phyloP scores from a whole-genome alignment of 495 filamentous ascomycete genomes.

The Barbatosphaeria neglecta region DNA sequence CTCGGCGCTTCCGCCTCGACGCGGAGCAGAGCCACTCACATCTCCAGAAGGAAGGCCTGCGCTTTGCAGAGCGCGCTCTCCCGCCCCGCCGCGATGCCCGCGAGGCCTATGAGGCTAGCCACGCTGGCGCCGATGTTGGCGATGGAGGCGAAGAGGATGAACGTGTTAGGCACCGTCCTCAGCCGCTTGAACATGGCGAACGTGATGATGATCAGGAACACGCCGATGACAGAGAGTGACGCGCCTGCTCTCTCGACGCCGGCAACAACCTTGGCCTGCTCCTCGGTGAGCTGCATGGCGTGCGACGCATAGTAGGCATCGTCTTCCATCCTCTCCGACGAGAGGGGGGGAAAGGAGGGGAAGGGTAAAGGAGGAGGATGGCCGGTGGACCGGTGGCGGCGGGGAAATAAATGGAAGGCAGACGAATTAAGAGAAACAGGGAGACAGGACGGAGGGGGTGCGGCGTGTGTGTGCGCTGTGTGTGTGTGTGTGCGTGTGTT shows the following conservation, averaged over 20 bases:
- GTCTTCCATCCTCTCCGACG: neutral
- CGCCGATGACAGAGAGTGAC: constrained; percentile 54
- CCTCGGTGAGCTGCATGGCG: neutral
- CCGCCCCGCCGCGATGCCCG: constrained; percentile 39
- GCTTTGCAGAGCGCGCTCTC: constrained; percentile 52
- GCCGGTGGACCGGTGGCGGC: neutral
- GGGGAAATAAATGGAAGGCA: neutral
- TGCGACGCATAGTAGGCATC: neutral
- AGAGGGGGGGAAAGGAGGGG: neutral
- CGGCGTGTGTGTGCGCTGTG: no score
- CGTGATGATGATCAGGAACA: constrained; percentile 58
- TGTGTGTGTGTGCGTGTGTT: no score
- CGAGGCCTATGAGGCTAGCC: constrained; percentile 57
- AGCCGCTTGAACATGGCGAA: constrained; percentile 49
- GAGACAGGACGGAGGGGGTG: neutral
- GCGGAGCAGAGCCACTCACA: constrained; percentile 26
- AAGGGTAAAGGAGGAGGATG: neutral
- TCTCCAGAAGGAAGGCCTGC: constrained; percentile 64
- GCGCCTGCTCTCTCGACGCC: constrained; percentile 36
- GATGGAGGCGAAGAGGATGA: constrained; percentile 74
- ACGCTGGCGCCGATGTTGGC: constrained; percentile 71
- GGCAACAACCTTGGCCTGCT: constrained; percentile 20
- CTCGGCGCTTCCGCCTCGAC: constrained; percentile 30
- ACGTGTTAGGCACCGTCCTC: constrained; percentile 67
- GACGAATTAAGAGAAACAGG: neutral